Evolutionary conservation across 202 grass and related monocot species (phyloP), one percentile per base, ranked within the genome.

Genomic region (Tripidium arundinaceum): DNA sequence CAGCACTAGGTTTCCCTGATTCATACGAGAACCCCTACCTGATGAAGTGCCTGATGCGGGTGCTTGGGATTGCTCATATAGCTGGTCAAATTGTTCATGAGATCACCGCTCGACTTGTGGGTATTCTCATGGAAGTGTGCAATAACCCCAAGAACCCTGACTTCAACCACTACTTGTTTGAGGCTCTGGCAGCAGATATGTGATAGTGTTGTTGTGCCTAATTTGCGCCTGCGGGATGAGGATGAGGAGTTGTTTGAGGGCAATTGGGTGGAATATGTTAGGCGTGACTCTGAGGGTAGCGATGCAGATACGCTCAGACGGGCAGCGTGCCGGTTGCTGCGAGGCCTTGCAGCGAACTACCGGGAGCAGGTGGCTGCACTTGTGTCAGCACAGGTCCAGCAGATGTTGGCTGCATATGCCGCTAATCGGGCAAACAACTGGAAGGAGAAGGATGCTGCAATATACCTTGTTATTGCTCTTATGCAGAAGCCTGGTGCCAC

Each of bases 121-220:
- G 83, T 34, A 83, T 94, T 67, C 87, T 98, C 18, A 79, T 84
- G 41, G 87, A 90, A 81, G 92, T 98, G 42, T 98, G 92, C 78
- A 90, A 98, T 85, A 98, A 98, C 75, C 95, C 95, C 43, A 94
- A 90, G 83, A 94, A 98, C 58, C 95, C 95, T 75, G 85, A 91
- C 80, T 98, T 98, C 59, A 98, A 98, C 69, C 95, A 98, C 80
- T 98, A 94, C 78, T 69, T 98, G 42, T 98, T 98, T 73, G 92
- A 98, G 77, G 82, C 95, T 26, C 88, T 98, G 55, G 86, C 95
- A 46, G 72, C 87, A 90, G 73, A 93, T 98, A 81, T 94, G 95
- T 54, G 87, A 85, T 45, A 98, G 95, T 77, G 89, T 98, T 29
- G 92, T 98, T 3, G 91, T 98, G 81, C 95, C 95, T 72, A 98